Conservation (phyloP, 768 basidiomycete species). For the Arthromyces matolae region DNA sequence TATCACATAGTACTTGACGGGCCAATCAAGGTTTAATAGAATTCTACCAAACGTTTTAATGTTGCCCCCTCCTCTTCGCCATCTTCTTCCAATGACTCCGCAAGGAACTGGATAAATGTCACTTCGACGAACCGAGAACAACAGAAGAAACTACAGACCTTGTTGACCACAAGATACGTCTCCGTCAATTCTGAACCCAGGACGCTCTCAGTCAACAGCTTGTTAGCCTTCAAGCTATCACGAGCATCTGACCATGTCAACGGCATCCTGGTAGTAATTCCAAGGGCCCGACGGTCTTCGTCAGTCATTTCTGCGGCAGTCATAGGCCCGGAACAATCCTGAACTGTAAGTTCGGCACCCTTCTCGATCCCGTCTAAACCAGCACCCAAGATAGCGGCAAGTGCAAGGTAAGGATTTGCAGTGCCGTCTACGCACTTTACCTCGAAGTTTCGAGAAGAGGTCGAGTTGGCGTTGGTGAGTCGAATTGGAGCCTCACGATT, state of each 20-base stretch:
- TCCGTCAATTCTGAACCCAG: conserved; percentile 46
- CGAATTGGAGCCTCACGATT: conserved; percentile 67
- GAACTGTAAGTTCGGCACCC: conserved; percentile 30
- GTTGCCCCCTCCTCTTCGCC: conserved; percentile 18
- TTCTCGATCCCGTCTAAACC: conserved; percentile 51
- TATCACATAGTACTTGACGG: no score
- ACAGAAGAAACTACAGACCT: conserved; percentile 31
- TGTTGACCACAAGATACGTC: conserved; percentile 46
- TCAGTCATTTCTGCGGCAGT: conserved; percentile 42
- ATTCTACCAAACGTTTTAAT: conserved; percentile 29
- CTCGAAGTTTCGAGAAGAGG: conserved; percentile 58
- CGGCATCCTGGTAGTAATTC: conserved; percentile 52
- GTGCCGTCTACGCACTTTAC: conserved; percentile 60
- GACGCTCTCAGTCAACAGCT: conserved; percentile 27
- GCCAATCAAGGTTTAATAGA: conserved; percentile 17
- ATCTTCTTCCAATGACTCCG: conserved; percentile 22
- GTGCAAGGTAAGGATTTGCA: conserved; percentile 55
- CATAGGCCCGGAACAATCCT: conserved; percentile 30
- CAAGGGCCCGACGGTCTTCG: conserved; percentile 39
- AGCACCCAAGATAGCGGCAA: conserved; percentile 52
- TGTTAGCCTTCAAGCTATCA: conserved; percentile 32
- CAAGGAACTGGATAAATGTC: conserved; percentile 18
- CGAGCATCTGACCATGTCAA: conserved; percentile 48
- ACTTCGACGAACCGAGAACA: conserved; percentile 1
- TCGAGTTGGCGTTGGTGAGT: conserved; percentile 45